Evolutionary conservation across 306 rosid genomes (phyloP).

Genomic region (Malus orientalis): DNA sequence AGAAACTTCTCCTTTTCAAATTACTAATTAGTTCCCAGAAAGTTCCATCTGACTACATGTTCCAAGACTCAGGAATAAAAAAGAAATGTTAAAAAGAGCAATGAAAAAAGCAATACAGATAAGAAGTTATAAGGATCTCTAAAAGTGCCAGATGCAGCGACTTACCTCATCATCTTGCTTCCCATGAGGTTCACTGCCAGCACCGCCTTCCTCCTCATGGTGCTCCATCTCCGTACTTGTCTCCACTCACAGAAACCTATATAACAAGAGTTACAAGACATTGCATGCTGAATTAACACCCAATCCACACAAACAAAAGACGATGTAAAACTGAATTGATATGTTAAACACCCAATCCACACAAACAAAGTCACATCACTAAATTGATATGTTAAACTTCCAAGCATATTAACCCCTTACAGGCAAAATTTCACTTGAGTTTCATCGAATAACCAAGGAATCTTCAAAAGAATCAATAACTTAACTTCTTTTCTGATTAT

Average conservation of each 20-base stretch:
- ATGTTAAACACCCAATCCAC: no score
- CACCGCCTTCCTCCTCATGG: conserved; percentile 63
- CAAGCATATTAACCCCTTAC: not conserved
- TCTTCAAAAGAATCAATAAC: not conserved
- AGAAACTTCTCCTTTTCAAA: not conserved
- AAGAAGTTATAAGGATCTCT: not conserved
- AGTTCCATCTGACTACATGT: not conserved
- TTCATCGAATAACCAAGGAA: not conserved
- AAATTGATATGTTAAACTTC: not conserved
- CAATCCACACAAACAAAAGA: not conserved
- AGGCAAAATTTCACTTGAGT: not conserved
- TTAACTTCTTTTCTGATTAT: not conserved
- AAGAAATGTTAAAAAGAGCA: not conserved
- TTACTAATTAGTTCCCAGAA: not conserved
- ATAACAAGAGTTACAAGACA: not conserved
- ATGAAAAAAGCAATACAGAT: not conserved
- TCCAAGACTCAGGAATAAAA: not conserved
- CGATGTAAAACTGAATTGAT: not conserved
- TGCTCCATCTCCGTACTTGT: conserved; percentile 41
- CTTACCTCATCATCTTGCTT: conserved; percentile 85
- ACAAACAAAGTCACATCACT: not conserved
- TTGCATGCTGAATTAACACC: not conserved
- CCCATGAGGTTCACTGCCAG: conserved; percentile 44
- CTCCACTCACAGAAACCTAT: conserved; percentile 11
- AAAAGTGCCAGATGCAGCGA: not conserved